Conservation (phyloP, 148 eudicot genomes). For the Silene latifolia region DNA sequence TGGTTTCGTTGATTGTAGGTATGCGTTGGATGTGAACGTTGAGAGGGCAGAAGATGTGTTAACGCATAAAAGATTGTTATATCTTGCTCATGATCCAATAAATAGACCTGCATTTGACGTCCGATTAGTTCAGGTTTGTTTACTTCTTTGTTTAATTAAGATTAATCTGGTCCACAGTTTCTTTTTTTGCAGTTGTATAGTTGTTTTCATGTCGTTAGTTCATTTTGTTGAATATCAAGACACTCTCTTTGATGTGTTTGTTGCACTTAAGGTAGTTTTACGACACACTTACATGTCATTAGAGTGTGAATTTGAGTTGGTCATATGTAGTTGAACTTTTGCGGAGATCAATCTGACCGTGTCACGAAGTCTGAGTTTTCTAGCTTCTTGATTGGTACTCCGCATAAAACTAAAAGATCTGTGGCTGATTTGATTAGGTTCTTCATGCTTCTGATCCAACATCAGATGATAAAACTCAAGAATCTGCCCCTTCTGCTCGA, state of each 20-base stretch:
- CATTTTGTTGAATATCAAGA: not conserved
- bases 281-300: not conserved
- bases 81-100: constrained; percentile 75
- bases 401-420: not conserved
- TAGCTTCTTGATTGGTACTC: not conserved
- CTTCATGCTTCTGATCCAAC: constrained; percentile 43
- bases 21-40: constrained; percentile 94
- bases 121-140: constrained; percentile 85
- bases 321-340: not conserved
- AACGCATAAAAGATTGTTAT: constrained; percentile 67
- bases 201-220: not conserved
- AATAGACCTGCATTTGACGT: constrained; percentile 88
- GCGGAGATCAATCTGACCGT: not conserved
- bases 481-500: constrained; percentile 28
- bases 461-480: constrained; percentile 41
- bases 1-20: constrained; percentile 37
- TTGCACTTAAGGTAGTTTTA: not conserved
- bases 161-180: not conserved
- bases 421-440: constrained; percentile 48
- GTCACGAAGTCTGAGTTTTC: not conserved
- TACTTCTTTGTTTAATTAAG: not conserved
- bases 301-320: constrained; percentile 4
- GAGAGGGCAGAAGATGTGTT: constrained; percentile 98
- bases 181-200: not conserved
- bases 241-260: not conserved